These are phyloP conservation scores for Ophioceras dolichostomum DNA, from an alignment of 2,329 filamentous ascomycete species.

Conservation along the genomic window DNA sequence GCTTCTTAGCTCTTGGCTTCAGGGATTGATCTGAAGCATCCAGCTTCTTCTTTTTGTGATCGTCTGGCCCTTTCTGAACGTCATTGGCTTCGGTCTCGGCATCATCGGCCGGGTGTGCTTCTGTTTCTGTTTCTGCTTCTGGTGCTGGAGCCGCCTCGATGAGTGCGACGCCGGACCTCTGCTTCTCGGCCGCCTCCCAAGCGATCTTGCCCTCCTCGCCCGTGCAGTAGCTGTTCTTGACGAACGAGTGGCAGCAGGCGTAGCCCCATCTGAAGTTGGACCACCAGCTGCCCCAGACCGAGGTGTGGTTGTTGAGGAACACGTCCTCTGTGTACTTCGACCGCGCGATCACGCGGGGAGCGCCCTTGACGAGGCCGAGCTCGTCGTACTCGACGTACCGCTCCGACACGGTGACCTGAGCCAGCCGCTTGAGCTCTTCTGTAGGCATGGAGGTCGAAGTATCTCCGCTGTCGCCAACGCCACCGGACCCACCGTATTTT, in stretches of 20 bases:
- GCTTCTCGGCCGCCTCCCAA: slow-evolving; percentile 62
- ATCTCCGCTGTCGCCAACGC: slow-evolving; percentile 38
- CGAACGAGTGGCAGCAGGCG: slow-evolving; percentile 81
- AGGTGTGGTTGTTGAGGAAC: slow-evolving; percentile 78
- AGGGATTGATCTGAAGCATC: too few relatives aligned
- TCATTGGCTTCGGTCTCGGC: not conserved
- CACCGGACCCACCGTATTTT: slow-evolving; percentile 56
- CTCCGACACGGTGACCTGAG: slow-evolving; percentile 61
- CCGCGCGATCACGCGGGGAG: slow-evolving; percentile 59
- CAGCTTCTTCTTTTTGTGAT: too few relatives aligned
- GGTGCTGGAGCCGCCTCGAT: not conserved
- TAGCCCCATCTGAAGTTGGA: slow-evolving; percentile 92
- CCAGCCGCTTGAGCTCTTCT: slow-evolving; percentile 48
- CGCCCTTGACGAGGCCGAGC: slow-evolving; percentile 78
- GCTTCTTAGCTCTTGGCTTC: slow-evolving; percentile 38
- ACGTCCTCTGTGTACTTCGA: slow-evolving; percentile 91
- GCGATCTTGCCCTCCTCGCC: slow-evolving; percentile 77
- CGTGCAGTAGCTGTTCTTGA: slow-evolving; percentile 97
- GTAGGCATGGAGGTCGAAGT: slow-evolving; percentile 35
- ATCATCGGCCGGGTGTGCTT: not conserved
- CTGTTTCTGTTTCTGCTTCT: not conserved
- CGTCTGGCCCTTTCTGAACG: too few relatives aligned
- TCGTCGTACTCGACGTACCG: slow-evolving; percentile 92
- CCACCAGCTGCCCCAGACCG: slow-evolving; percentile 98
- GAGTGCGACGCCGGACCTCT: slow-evolving; percentile 28